These are phyloP conservation scores for Trichoderma breve DNA, from an alignment of 2,329 filamentous ascomycete genomes.

Conservation along the genomic window DNA sequence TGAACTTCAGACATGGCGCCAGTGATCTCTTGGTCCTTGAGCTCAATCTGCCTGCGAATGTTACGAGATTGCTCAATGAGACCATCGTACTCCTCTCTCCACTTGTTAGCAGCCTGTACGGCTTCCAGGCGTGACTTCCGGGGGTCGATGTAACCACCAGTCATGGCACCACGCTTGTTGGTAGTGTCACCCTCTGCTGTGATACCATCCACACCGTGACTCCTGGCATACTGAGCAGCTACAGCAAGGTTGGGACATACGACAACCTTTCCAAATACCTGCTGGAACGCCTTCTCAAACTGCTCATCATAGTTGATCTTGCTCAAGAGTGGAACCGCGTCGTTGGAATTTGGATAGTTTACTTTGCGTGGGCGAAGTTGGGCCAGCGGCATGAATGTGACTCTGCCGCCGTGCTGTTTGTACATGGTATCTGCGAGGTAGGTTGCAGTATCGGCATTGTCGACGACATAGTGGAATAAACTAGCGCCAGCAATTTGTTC, in stretches of 20 bases:
- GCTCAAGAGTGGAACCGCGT: slow-evolving; percentile 81
- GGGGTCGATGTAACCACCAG: slow-evolving; percentile 88
- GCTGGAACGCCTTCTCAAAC: slow-evolving; percentile 84
- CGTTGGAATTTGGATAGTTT: slow-evolving; percentile 80
- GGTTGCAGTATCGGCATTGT: slow-evolving; percentile 84
- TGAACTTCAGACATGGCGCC: slow-evolving; percentile 78
- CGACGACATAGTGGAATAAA: slow-evolving; percentile 94
- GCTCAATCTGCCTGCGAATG: slow-evolving; percentile 68
- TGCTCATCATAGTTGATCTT: slow-evolving; percentile 76
- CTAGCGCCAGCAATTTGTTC: slow-evolving; percentile 91
- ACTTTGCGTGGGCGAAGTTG: slow-evolving; percentile 68
- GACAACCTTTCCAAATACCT: slow-evolving; percentile 94
- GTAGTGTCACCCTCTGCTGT: slow-evolving; percentile 93
- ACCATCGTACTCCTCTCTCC: slow-evolving; percentile 70
- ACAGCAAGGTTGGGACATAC: slow-evolving; percentile 88
- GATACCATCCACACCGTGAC: slow-evolving; percentile 87
- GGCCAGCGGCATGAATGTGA: slow-evolving; percentile 93
- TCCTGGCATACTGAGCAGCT: slow-evolving; percentile 86
- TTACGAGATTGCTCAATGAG: slow-evolving; percentile 62
- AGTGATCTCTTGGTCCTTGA: slow-evolving; percentile 85
- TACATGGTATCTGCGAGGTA: slow-evolving; percentile 77
- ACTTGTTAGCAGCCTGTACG: slow-evolving; percentile 70
- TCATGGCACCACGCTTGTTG: slow-evolving; percentile 92
- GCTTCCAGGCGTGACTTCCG: slow-evolving; percentile 84
- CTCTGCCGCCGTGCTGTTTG: slow-evolving; percentile 74